Conservation (phyloP, 2,329 filamentous ascomycete genomes). For the Fusarium goolgardi region DNA sequence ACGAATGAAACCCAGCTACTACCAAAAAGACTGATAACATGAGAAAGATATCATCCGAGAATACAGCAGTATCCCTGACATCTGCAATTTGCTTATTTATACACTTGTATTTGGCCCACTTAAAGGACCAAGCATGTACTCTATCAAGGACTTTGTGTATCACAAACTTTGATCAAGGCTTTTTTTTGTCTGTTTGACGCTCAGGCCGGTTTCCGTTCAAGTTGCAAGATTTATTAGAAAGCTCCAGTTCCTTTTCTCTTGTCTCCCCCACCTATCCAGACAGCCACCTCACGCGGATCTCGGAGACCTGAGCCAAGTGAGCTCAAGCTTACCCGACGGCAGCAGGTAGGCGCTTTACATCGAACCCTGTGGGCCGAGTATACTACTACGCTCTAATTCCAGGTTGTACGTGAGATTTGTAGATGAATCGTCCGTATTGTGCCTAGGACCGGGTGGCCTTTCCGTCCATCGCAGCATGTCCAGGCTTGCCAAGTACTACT, state of each 20-base stretch:
- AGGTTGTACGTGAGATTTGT: neutral
- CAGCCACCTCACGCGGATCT: slow-evolving; percentile 22
- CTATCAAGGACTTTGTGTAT: slow-evolving; percentile 25
- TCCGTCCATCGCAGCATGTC: slow-evolving; percentile 8
- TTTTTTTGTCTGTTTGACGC: neutral
- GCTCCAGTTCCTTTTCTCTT: neutral
- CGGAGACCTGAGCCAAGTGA: slow-evolving; percentile 12
- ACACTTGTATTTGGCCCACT: slow-evolving; percentile 23
- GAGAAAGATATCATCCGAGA: slow-evolving; percentile 13
- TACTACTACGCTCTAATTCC: neutral
- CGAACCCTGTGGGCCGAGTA: neutral
- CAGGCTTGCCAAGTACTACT: neutral
- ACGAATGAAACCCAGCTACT: slow-evolving; percentile 5
- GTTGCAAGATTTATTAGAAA: neutral
- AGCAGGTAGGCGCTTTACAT: neutral
- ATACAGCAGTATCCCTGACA: slow-evolving; percentile 6
- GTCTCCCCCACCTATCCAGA: slow-evolving; percentile 9
- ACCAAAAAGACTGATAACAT: slow-evolving; percentile 9
- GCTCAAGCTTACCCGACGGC: slow-evolving; percentile 23
- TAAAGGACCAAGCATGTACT: slow-evolving; percentile 14
- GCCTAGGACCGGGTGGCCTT: neutral
- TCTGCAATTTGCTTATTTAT: slow-evolving; percentile 6
- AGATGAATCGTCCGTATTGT: slow-evolving; percentile 1
- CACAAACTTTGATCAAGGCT: slow-evolving; percentile 16
- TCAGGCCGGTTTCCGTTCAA: neutral